Evolutionary conservation across 140 eudicot genomes (phyloP).

Genomic region (Oenanthe javanica): DNA sequence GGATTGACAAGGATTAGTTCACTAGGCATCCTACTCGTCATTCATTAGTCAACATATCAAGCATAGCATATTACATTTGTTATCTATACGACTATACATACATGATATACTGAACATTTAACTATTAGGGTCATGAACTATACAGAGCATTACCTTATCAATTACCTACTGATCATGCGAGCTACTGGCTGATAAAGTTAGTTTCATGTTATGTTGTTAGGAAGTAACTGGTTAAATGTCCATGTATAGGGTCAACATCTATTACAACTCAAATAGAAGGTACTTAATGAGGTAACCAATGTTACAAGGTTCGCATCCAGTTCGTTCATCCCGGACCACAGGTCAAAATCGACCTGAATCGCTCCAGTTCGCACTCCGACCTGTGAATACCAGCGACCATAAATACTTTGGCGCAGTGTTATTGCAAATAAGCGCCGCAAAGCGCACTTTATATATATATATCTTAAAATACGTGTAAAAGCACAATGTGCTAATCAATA

Average conservation of each 20-base stretch:
- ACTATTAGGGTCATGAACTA: neutral
- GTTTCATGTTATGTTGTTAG: neutral
- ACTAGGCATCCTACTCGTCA: neutral
- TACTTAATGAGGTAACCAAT: neutral
- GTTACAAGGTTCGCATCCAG: too few species aligned
- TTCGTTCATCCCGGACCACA: too few species aligned
- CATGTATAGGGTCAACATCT: neutral
- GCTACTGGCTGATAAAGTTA: neutral
- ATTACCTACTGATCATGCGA: neutral
- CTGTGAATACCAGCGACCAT: too few species aligned
- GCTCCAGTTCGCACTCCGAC: too few species aligned
- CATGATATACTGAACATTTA: neutral
- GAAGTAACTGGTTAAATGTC: neutral
- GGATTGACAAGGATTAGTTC: neutral
- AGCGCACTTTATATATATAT: too few species aligned
- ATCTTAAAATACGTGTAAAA: too few species aligned
- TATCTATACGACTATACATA: too few species aligned
- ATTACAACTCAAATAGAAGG: neutral
- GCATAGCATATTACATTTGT: too few species aligned
- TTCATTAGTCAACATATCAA: neutral
- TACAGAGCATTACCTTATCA: neutral
- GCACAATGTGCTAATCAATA: too few species aligned
- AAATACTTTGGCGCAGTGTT: too few species aligned
- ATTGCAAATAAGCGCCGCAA: too few species aligned
- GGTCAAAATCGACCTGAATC: too few species aligned